Base-by-base conservation (phyloP, 2,329 filamentous ascomycete genomes). In the Paraphoma chrysanthemicola region DNA sequence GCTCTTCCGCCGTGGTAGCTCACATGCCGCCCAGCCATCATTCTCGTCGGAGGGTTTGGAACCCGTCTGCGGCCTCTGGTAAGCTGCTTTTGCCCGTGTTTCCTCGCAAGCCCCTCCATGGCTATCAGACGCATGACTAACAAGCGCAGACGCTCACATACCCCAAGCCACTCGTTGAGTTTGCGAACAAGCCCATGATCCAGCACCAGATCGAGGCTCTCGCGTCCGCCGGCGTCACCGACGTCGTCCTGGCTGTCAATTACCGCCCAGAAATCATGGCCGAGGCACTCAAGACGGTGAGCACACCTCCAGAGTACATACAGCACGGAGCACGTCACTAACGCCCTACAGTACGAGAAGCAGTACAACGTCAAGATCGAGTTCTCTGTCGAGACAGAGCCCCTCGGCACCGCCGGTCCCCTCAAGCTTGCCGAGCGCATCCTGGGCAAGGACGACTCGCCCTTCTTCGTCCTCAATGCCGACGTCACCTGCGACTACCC, bases 161-260 rank as follows among this genome's bases (percentile, higher is more conserved):
- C 67, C 94, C 94, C 61, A 99, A 98, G 82, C 94, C 95, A 66
- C 86, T 99, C 68, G 95, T 99, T 74, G 94, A 99, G 82, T 99
- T 99, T 76, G 93, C 88, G 76, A 99, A 99, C 86, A 94, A 95
- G 82, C 95, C 93, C 77, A 99, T 99, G 94, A 98, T 99, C 79
- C 86, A 96, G 74, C 94, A 98, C 82, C 94, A 99, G 82, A 92
- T 99, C 71, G 93, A 97, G 82, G 93, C 92, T 66, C 86, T 99
- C 68, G 94, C 95, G 68, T 90, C 89, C 58, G 94, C 93, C 56
- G 94, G 94, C 78, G 95, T 98, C 65, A 98, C 92, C 61, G 93
- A 98, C 82, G 96, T 99, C 73, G 94, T 99, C 53, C 88, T 99
- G 56, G 94, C 95, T 60, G 95, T 99, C 80, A 99, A 99, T 86